Conservation (phyloP, 192 early-diverging fungal genomes). For the Phlyctochytrium planicorne region DNA sequence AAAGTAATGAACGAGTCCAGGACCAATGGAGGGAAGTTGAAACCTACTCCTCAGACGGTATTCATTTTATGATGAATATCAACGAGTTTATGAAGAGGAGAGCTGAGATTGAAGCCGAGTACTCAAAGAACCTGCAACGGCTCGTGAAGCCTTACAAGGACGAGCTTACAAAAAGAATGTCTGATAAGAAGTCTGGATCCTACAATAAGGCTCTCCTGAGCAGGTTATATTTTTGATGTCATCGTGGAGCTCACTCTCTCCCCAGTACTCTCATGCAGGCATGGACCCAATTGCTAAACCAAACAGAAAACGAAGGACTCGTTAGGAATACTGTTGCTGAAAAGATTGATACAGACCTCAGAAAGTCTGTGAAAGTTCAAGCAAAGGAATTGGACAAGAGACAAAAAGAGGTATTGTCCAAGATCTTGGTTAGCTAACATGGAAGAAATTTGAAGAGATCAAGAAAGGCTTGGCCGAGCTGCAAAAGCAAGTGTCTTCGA, state of each 20-base stretch:
- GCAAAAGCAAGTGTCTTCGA: constrained; percentile 20
- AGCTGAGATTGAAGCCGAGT: constrained; percentile 43
- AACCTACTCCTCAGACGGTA: constrained; percentile 25
- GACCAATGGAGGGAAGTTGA: constrained; percentile 44
- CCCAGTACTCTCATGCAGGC: constrained; percentile 27
- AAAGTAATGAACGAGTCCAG: constrained; percentile 15
- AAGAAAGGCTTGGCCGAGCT: constrained; percentile 31
- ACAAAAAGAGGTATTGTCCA: constrained; percentile 30
- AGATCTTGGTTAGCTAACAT: background rate
- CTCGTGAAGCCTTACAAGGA: constrained; percentile 37
- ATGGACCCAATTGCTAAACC: constrained; percentile 35
- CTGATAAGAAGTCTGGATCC: background rate
- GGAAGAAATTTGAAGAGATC: constrained; percentile 43
- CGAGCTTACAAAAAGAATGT: constrained; percentile 24
- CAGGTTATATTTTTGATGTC: constrained; percentile 18
- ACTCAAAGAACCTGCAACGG: constrained; percentile 31
- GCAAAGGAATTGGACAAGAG: constrained; percentile 36
- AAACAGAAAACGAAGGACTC: constrained; percentile 32
- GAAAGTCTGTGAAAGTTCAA: constrained; percentile 39
- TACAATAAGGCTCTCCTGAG: constrained; percentile 31
- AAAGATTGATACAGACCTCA: constrained; percentile 37
- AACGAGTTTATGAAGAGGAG: constrained; percentile 44
- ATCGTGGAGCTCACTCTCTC: background rate
- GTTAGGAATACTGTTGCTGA: constrained; percentile 24
- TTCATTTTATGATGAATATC: constrained; percentile 31